phyloP scores from a whole-genome alignment of 192 early-diverging fungal species.

The Spinellus fusiger region DNA sequence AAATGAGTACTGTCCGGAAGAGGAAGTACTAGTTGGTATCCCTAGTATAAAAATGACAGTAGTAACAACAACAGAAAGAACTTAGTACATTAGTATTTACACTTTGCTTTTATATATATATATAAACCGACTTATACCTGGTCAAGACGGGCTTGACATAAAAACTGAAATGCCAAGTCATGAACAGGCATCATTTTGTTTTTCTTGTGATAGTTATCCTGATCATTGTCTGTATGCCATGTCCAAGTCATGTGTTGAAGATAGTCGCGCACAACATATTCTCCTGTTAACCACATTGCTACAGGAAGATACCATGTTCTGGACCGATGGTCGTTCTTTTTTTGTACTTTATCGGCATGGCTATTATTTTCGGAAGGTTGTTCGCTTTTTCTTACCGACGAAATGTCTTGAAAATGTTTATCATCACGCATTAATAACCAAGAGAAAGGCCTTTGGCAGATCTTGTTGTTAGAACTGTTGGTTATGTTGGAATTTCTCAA shows the following conservation, averaged over 20 bases:
- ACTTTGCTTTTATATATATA: background rate
- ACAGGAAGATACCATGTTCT: constrained; percentile 28
- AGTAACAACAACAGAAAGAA: background rate
- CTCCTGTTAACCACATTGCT: constrained; percentile 17
- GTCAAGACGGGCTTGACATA: constrained; percentile 44
- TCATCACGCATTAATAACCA: constrained; percentile 40
- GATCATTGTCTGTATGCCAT: constrained; percentile 34
- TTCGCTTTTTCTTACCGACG: background rate
- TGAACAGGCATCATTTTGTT: constrained; percentile 41
- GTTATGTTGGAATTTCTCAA: background rate
- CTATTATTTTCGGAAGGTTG: background rate
- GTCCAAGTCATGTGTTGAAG: constrained; percentile 40
- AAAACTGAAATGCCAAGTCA: constrained; percentile 50
- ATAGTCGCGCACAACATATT: constrained; percentile 44
- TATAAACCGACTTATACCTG: constrained; percentile 22
- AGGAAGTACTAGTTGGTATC: constrained; percentile 34
- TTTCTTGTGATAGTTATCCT: constrained; percentile 21
- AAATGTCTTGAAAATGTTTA: constrained; percentile 16
- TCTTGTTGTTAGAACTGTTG: background rate
- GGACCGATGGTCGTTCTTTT: background rate
- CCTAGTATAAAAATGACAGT: constrained; percentile 4
- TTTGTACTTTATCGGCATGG: background rate
- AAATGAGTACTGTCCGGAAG: constrained; percentile 38
- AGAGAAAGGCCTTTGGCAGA: constrained; percentile 38
- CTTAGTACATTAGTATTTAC: background rate